These are phyloP conservation scores for Acacia crassicarpa DNA, from an alignment of 306 rosid genomes.

Conservation along the genomic window DNA sequence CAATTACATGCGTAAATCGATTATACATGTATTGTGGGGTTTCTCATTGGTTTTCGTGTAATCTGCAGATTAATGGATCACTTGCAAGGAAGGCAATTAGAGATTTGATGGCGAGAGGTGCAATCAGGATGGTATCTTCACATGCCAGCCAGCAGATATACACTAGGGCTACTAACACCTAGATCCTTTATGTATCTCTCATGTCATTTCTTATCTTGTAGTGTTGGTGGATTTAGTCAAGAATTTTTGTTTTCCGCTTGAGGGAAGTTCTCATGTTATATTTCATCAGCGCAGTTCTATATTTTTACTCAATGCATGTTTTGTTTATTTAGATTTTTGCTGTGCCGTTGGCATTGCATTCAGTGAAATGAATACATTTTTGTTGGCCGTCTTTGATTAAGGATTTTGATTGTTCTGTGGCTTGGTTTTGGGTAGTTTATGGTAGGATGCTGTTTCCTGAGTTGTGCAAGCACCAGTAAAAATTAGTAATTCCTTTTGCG, in stretches of 20 bases:
- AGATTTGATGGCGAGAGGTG: constrained; percentile 68
- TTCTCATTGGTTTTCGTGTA: not conserved
- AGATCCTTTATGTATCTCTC: constrained; percentile 36
- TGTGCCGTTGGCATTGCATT: constrained; percentile 16
- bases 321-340: constrained; percentile 10
- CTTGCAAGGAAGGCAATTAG: constrained; percentile 67
- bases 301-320: constrained; percentile 15
- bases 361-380: not conserved
- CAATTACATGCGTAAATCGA: not conserved
- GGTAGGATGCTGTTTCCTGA: not conserved
- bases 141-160: constrained; percentile 73
- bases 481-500: not conserved
- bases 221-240: constrained; percentile 25
- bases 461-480: not conserved
- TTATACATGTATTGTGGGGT: not conserved
- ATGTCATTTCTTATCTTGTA: not conserved
- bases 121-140: constrained; percentile 60
- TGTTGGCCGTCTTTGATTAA: not conserved
- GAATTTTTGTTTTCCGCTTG: constrained; percentile 32
- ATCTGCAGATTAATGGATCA: constrained; percentile 58
- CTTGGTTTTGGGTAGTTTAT: not conserved
- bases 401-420: not conserved
- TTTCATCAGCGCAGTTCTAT: constrained; percentile 19
- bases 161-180: constrained; percentile 75
- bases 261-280: constrained; percentile 14